A percentile compares a stretch with the other conserved stretches of the same genome.
Evolutionary conservation across 176 grass and related monocot species (phyloP).

Genomic region (Zea mays): Zm-B73-REFERENCE-NAM-5.0 NC_050098.1:7531501-7532000

Average conservation of each 20-base stretch:
- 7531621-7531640: slow-evolving; percentile 64
- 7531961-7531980: slow-evolving; percentile 52
- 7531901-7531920: slow-evolving; percentile 19
- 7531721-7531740: slow-evolving; percentile 68
- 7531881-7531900: slow-evolving; percentile 6
- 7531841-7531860: slow-evolving; percentile 54
- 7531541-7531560: slow-evolving; percentile 63
- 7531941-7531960: slow-evolving; percentile 50
- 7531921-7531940: slow-evolving; percentile 34
- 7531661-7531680: slow-evolving; percentile 62
- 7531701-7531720: slow-evolving; percentile 23
- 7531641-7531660: slow-evolving; percentile 70
- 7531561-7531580: slow-evolving; percentile 87
- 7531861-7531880: slow-evolving; percentile 69
- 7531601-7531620: slow-evolving; percentile 43
- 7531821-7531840: slow-evolving; percentile 26
- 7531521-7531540: slow-evolving; percentile 60
- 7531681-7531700: slow-evolving; percentile 7
- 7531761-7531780: slow-evolving; percentile 48
- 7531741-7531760: slow-evolving; percentile 49
- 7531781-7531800: slow-evolving; percentile 56
- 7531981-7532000: slow-evolving; percentile 62
- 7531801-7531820: slow-evolving; percentile 43
- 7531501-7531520: slow-evolving; percentile 70
- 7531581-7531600: slow-evolving; percentile 67